Evolutionary conservation across 169 alveolate species (phyloP).

Genomic region (Blepharisma undulans): DNA sequence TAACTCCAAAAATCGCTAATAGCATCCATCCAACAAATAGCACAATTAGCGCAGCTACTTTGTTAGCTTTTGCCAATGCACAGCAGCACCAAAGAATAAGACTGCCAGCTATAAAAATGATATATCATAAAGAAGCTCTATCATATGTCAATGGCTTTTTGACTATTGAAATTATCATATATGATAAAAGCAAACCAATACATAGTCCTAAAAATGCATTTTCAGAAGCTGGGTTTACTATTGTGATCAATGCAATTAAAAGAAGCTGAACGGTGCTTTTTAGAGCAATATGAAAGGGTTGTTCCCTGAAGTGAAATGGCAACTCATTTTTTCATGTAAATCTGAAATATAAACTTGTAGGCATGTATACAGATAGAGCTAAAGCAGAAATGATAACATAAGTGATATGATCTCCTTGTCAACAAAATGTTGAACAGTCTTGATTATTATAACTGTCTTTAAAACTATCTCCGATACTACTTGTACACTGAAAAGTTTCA

Average conservation of each 20-base stretch:
- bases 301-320: not conserved
- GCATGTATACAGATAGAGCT: not conserved
- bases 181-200: not conserved
- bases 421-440: not conserved
- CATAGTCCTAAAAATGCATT: not conserved
- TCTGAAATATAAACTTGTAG: not conserved
- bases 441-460: not conserved
- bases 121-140: not conserved
- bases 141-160: not conserved
- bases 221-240: not conserved
- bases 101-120: not conserved
- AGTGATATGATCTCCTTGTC: not conserved
- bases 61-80: not conserved
- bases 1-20: not conserved
- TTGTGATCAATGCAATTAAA: not conserved
- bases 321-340: not conserved
- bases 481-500: not conserved
- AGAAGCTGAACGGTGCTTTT: not conserved
- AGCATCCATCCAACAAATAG: not conserved
- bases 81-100: not conserved
- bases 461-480: not conserved
- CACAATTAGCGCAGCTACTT: not conserved
- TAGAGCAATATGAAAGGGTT: not conserved
- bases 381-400: not conserved
- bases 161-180: not conserved